These are phyloP conservation scores for Acanthamoeba divionensis DNA, from an alignment of 208 protist species.

Conservation along the genomic window DNA sequence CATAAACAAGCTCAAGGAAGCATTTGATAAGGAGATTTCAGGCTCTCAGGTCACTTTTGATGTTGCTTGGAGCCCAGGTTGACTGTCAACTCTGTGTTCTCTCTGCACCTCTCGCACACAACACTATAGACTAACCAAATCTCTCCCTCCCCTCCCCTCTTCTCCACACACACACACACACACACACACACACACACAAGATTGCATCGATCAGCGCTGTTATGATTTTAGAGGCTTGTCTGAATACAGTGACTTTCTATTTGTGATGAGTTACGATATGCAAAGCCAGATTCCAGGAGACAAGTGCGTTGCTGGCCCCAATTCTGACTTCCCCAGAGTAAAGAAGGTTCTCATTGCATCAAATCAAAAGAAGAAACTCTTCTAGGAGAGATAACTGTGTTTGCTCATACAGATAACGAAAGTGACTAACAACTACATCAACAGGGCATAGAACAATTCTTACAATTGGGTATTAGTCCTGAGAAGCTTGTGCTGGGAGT, in stretches of 20 bases:
- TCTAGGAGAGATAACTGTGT: background rate
- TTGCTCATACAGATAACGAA: background rate
- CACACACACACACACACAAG: background rate
- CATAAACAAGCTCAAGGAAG: constrained; percentile 1
- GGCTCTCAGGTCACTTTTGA: constrained; percentile 26
- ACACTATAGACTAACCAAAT: background rate
- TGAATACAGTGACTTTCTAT: constrained; percentile 13
- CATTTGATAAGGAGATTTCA: background rate
- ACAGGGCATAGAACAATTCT: background rate
- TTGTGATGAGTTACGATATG: constrained; percentile 57
- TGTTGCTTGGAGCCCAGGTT: constrained; percentile 8
- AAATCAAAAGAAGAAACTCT: no score
- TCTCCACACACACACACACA: background rate
- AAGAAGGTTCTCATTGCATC: background rate
- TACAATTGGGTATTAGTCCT: background rate
- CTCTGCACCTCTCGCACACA: background rate
- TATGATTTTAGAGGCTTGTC: constrained; percentile 42
- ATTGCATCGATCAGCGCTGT: constrained; percentile 44
- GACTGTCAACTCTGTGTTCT: background rate
- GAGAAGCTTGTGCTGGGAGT: constrained; percentile 7
- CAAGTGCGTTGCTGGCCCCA: constrained; percentile 44
- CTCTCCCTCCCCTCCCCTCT: no score
- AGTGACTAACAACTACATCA: background rate
- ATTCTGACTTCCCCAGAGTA: background rate
- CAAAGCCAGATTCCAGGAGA: constrained; percentile 44